These are phyloP conservation scores for Penicillium sp. DNA, from an alignment of 2,329 filamentous ascomycete species.

Conservation along the genomic window DNA sequence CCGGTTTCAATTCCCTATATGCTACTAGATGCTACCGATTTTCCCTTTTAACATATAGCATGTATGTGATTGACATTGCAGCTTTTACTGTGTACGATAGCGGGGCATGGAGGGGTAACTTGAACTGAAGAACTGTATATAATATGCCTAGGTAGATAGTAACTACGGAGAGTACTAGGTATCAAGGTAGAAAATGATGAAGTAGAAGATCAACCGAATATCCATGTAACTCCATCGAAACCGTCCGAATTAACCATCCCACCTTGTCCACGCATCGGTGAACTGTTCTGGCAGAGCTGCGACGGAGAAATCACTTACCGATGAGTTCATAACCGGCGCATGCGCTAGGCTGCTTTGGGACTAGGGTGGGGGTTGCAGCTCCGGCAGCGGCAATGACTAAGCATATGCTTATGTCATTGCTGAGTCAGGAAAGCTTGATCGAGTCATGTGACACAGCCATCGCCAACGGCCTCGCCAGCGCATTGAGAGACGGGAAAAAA, in stretches of 20 bases:
- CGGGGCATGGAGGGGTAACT: slow-evolving; percentile 19
- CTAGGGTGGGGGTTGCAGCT: slow-evolving; percentile 27
- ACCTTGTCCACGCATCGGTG: slow-evolving; percentile 19
- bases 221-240: background rate
- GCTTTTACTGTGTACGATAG: slow-evolving; percentile 6
- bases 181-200: background rate
- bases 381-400: slow-evolving; percentile 4
- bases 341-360: slow-evolving; percentile 17
- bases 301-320: slow-evolving; percentile 19
- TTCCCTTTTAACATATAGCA: background rate
- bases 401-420: slow-evolving; percentile 1
- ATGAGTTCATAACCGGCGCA: slow-evolving; percentile 15
- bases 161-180: background rate
- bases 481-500: background rate
- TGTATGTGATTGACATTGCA: background rate
- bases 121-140: background rate
- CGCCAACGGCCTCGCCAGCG: background rate
- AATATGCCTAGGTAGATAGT: background rate
- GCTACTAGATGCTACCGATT: background rate
- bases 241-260: background rate
- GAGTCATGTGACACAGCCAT: background rate
- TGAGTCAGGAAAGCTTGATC: slow-evolving; percentile 6
- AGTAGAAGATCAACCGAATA: background rate
- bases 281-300: slow-evolving; percentile 19
- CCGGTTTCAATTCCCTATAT: slow-evolving; percentile 1